Evolutionary conservation across 2,329 filamentous ascomycete species (phyloP).

Genomic region (Cercospora sp.): DNA sequence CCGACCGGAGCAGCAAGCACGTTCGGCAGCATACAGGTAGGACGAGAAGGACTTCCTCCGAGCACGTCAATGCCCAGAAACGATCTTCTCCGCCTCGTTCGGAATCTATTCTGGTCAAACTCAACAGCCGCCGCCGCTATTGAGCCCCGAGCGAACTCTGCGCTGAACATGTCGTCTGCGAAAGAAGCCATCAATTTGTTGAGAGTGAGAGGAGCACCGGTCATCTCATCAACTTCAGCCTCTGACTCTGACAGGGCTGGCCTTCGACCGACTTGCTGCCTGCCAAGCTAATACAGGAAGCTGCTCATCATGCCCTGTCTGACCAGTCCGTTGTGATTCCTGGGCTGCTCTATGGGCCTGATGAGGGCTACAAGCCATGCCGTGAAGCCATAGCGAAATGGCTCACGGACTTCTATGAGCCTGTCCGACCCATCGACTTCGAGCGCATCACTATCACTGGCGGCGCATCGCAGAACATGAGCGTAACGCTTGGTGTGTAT

Average conservation of each 20-base stretch:
- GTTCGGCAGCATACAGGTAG: background rate
- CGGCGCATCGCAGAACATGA: constrained; percentile 80
- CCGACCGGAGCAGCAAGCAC: background rate
- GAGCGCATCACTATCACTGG: constrained; percentile 77
- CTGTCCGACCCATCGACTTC: constrained; percentile 45
- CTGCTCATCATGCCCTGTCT: constrained; percentile 62
- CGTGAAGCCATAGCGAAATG: constrained; percentile 68
- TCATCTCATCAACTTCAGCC: background rate
- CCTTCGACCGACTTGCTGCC: constrained; percentile 67
- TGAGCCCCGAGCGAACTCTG: background rate
- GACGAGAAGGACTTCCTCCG: background rate
- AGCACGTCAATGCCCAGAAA: constrained; percentile 12
- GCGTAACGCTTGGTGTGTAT: constrained; percentile 74
- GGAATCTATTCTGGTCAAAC: constrained; percentile 12
- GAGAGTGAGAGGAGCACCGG: constrained; percentile 42
- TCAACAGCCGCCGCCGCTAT: background rate
- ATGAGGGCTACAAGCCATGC: constrained; percentile 70
- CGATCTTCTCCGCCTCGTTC: constrained; percentile 18
- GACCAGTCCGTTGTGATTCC: constrained; percentile 60
- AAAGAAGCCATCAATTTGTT: constrained; percentile 60
- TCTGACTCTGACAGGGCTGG: constrained; percentile 51
- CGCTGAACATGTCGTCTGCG: constrained; percentile 3
- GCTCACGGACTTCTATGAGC: constrained; percentile 64
- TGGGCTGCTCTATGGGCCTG: constrained; percentile 77
- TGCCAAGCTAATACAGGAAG: constrained; percentile 59